Percentiles rank a stretch among this genome's conserved stretches.
Conservation (phyloP, 2,329 filamentous ascomycete genomes). For the Apiospora kogelbergensis region DNA sequence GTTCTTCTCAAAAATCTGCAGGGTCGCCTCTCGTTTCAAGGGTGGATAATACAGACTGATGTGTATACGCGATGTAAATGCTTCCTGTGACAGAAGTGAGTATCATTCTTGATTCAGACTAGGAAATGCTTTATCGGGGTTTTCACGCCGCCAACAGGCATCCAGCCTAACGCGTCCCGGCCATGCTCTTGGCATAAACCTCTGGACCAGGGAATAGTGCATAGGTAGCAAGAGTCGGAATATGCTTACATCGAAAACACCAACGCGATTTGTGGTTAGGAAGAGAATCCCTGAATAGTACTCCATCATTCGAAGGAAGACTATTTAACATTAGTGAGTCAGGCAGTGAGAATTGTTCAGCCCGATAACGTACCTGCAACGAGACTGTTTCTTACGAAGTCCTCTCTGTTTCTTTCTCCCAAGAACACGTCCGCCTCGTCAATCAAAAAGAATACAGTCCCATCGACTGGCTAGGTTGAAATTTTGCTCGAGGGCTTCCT, state of each 20-base stretch:
- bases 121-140: not conserved
- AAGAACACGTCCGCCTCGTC: constrained; percentile 3
- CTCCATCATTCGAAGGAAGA: constrained; percentile 10
- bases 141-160: too few species aligned
- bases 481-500: not conserved
- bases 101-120: not conserved
- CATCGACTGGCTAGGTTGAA: constrained; percentile 7
- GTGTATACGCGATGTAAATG: constrained; percentile 27
- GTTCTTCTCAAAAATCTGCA: not conserved
- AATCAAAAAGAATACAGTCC: not conserved
- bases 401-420: not conserved
- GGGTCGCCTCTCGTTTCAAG: constrained; percentile 11
- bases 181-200: not conserved
- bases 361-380: not conserved
- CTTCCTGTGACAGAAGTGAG: constrained; percentile 10
- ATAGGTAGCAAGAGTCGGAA: not conserved
- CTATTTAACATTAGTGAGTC: not conserved
- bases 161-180: too few species aligned
- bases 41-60: constrained; percentile 30
- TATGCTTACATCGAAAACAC: constrained; percentile 22
- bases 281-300: constrained; percentile 38
- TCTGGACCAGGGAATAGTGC: not conserved
- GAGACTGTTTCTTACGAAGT: not conserved
- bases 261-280: constrained; percentile 35
- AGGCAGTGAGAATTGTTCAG: not conserved